A percentile compares a stretch with the other conserved stretches of the same genome.
Conservation (phyloP, 768 basidiomycete genomes). For the Lentinula guzmanii region DNA sequence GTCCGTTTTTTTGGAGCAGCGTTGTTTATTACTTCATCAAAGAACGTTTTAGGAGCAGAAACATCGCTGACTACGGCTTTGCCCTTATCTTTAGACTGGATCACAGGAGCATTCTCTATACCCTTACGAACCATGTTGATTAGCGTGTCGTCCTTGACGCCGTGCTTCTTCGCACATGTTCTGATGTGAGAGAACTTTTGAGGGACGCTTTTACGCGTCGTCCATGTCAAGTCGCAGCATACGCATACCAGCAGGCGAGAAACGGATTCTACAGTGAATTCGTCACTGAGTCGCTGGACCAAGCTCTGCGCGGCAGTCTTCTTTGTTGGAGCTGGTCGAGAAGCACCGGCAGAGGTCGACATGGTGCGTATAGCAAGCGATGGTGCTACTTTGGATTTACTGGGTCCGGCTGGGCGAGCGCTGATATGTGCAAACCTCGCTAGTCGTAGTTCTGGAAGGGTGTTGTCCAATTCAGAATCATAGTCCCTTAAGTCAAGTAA, state of each 20-base stretch:
- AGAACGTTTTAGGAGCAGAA: constrained; percentile 31
- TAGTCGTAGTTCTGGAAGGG: not conserved
- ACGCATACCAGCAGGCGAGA: constrained; percentile 50
- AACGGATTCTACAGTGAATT: constrained; percentile 43
- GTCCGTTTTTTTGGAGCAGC: constrained; percentile 39
- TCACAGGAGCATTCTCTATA: constrained; percentile 20
- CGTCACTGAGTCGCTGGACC: constrained; percentile 9
- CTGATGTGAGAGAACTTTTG: constrained; percentile 67
- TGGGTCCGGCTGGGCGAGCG: not conserved
- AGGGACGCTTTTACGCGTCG: constrained; percentile 51
- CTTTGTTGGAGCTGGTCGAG: not conserved
- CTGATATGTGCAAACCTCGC: not conserved
- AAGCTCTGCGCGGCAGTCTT: not conserved
- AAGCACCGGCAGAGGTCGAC: not conserved
- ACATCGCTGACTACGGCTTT: constrained; percentile 11
- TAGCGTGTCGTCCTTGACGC: constrained; percentile 50
- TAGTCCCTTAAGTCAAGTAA: not conserved
- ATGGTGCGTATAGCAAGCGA: not conserved
- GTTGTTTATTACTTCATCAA: constrained; percentile 49
- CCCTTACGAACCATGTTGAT: constrained; percentile 45
- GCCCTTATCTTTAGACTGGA: constrained; percentile 16
- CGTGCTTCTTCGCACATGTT: constrained; percentile 59
- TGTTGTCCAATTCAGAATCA: constrained; percentile 4
- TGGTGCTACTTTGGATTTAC: not conserved
- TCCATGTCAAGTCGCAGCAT: constrained; percentile 64